Percentiles rank a stretch among this genome's conserved stretches.
Evolutionary conservation across 73 alveolate genomes (phyloP).

Genomic region (Uronychia setigera): DNA sequence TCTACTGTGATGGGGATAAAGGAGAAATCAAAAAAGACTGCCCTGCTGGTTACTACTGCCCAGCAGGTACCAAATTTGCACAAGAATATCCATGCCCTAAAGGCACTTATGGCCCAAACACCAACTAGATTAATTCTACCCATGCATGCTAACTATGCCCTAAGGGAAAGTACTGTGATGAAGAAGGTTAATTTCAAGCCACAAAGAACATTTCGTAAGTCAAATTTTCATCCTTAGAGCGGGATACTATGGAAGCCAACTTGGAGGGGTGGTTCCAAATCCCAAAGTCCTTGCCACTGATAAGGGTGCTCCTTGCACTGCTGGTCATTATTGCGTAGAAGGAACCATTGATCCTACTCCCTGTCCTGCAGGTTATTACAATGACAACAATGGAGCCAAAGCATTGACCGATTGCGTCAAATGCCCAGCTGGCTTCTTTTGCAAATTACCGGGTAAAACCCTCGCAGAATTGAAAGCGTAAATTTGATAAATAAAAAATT

Average conservation of each 20-base stretch:
- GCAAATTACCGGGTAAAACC: slow-evolving; percentile 35
- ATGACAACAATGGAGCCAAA: slow-evolving; percentile 24
- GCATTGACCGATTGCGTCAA: slow-evolving; percentile 26
- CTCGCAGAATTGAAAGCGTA: slow-evolving; percentile 16
- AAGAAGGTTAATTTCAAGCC: slow-evolving; percentile 13
- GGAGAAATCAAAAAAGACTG: slow-evolving; percentile 9
- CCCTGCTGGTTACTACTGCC: slow-evolving; percentile 66
- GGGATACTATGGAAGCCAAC: slow-evolving; percentile 18
- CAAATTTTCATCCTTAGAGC: slow-evolving; percentile 12
- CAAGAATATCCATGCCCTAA: slow-evolving; percentile 58
- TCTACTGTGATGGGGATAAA: slow-evolving; percentile 49
- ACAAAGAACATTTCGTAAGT: neutral
- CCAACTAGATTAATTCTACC: neutral
- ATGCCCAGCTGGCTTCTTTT: slow-evolving; percentile 57
- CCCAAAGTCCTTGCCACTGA: slow-evolving; percentile 11
- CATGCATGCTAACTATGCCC: slow-evolving; percentile 46
- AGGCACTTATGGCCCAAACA: slow-evolving; percentile 62
- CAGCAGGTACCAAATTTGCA: slow-evolving; percentile 22
- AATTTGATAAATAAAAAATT: slow-evolving; percentile 34
- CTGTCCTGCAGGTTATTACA: slow-evolving; percentile 53
- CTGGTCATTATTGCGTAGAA: slow-evolving; percentile 43
- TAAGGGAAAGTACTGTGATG: slow-evolving; percentile 30
- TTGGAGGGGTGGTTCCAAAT: slow-evolving; percentile 7
- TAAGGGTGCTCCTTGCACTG: slow-evolving; percentile 29
- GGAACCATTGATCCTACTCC: slow-evolving; percentile 32